A percentile compares a stretch with the other conserved stretches of the same genome.
Conservation (phyloP, 1,284 basidiomycete genomes). For the Testicularia cyperi region DNA sequence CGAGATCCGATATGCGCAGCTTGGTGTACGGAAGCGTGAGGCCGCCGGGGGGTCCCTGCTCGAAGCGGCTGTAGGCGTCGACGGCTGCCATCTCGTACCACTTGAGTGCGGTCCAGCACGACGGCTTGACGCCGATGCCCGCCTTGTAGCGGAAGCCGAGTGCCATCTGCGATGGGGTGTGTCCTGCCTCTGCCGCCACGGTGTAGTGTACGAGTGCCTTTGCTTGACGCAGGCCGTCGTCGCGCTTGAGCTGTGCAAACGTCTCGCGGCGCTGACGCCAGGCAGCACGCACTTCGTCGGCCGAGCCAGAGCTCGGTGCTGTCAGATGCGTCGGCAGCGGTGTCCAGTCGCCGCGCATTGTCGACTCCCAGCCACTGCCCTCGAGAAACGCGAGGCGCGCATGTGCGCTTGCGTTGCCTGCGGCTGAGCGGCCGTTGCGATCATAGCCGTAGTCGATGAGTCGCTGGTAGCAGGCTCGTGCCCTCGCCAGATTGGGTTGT, state of each 20-base stretch:
- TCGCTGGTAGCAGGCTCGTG: constrained; percentile 42
- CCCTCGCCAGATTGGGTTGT: constrained; percentile 38
- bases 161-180: constrained; percentile 85
- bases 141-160: constrained; percentile 93
- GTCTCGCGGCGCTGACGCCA: constrained; percentile 32
- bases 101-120: constrained; percentile 64
- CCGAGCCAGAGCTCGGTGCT: constrained; percentile 10
- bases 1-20: constrained; percentile 82
- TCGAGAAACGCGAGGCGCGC: constrained; percentile 52
- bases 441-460: constrained; percentile 36
- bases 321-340: constrained; percentile 9
- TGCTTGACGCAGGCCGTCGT: constrained; percentile 32
- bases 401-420: constrained; percentile 56
- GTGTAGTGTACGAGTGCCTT: constrained; percentile 87
- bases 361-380: constrained; percentile 44
- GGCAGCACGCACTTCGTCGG: constrained; percentile 16
- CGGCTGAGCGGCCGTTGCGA: constrained; percentile 8
- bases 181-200: constrained; percentile 82
- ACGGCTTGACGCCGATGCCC: constrained; percentile 75
- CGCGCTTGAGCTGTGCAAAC: constrained; percentile 32
- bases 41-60: constrained; percentile 86
- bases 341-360: constrained; percentile 34
- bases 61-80: constrained; percentile 69
- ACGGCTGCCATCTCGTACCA: constrained; percentile 49
- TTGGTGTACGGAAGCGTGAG: constrained; percentile 79